A percentile compares a stretch with the other conserved stretches of the same genome.
phyloP scores from a whole-genome alignment of 192 early-diverging fungal species.

The Coemansia javaensis region DNA sequence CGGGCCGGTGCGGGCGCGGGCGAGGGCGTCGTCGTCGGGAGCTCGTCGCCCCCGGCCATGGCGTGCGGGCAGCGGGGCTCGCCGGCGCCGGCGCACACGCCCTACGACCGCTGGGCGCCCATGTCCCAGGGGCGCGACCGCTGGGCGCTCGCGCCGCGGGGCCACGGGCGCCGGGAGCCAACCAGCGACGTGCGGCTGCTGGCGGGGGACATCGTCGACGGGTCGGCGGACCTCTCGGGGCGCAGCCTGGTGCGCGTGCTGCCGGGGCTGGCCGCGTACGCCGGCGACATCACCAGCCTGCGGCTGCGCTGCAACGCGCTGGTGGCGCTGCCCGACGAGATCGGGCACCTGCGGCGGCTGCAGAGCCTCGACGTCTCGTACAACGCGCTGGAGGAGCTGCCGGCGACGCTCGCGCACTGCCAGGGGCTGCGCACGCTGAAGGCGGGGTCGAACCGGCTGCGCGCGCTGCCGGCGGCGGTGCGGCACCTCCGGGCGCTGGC shows the following conservation, averaged over 20 bases:
- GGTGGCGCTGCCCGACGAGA: conserved; percentile 20
- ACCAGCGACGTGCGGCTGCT: too few species aligned
- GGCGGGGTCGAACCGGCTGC: conserved; percentile 11
- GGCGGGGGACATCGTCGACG: conserved; percentile 7
- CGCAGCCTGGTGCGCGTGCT: conserved; percentile 4
- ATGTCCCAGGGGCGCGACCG: too few species aligned
- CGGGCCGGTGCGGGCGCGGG: too few species aligned
- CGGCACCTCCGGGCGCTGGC: conserved; percentile 20
- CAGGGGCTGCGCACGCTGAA: conserved; percentile 13
- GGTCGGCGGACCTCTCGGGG: conserved; percentile 18
- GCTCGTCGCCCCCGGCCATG: too few species aligned
- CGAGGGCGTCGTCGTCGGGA: too few species aligned
- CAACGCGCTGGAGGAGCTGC: conserved; percentile 21
- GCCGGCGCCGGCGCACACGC: too few species aligned
- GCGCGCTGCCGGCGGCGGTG: conserved; percentile 16
- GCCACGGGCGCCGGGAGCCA: too few species aligned
- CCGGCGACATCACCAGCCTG: conserved; percentile 12
- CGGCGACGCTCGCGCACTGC: conserved; percentile 23
- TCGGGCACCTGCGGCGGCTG: conserved; percentile 27
- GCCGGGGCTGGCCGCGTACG: conserved; percentile 13
- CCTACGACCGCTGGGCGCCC: too few species aligned
- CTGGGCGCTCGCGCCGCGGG: too few species aligned
- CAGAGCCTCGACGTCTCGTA: conserved; percentile 21
- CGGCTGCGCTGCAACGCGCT: conserved; percentile 23
- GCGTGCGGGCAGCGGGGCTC: too few species aligned